phyloP scores from a whole-genome alignment of 2,329 filamentous ascomycete genomes.

The Botrytis byssoidea region DNA sequence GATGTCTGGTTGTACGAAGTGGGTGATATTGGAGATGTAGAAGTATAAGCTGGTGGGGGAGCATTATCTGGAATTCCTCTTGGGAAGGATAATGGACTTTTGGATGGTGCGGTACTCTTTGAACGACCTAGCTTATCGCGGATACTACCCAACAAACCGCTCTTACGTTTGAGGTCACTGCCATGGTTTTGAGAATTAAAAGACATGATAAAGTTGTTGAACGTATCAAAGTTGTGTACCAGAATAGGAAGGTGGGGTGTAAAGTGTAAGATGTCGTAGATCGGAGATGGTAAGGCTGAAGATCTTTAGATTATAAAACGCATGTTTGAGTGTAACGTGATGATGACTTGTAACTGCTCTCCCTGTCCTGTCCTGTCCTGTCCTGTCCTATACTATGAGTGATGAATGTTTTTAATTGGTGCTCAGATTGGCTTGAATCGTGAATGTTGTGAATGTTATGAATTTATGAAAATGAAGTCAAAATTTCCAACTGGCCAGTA shows the following conservation, averaged over 20 bases:
- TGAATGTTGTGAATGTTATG: not conserved
- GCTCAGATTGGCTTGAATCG: not conserved
- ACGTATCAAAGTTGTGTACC: not conserved
- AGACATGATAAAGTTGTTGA: constrained; percentile 15
- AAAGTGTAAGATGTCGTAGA: not conserved
- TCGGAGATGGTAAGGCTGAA: not conserved
- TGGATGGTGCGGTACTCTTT: not conserved
- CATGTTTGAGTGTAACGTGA: not conserved
- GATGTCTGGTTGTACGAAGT: not conserved
- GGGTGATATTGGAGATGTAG: not conserved
- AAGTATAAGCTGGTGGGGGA: constrained; percentile 5
- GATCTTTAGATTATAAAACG: not conserved
- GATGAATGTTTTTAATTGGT: not conserved
- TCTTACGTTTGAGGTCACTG: constrained; percentile 1
- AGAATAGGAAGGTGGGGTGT: constrained; percentile 19
- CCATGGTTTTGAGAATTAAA: not conserved
- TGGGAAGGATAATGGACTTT: not conserved
- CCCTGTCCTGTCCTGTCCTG: too few species aligned
- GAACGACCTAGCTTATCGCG: constrained; percentile 9
- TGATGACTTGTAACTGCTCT: not conserved
- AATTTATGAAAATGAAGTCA: not conserved
- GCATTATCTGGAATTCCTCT: not conserved
- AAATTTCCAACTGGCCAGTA: not conserved
- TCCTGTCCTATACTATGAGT: not conserved
- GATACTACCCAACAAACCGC: not conserved